Evolutionary conservation across 208 protist species (phyloP).

Genomic region (Blastocrithidia nonstop): DNA sequence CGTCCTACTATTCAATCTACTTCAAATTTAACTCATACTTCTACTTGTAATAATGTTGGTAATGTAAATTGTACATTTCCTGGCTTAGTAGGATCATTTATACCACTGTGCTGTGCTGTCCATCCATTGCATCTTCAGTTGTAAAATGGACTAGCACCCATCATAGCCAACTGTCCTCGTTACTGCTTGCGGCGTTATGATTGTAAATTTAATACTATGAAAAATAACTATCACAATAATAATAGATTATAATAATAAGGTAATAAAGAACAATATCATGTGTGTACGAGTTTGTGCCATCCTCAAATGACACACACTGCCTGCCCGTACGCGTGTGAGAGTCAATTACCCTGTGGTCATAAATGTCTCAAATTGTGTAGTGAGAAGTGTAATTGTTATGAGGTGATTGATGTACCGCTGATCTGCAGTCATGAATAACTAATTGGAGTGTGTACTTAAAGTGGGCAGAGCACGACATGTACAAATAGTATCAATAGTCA

Average conservation of each 20-base stretch:
- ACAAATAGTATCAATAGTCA: too few species aligned
- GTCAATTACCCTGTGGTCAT: conserved; percentile 52
- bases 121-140: conserved; percentile 65
- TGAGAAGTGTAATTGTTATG: conserved; percentile 62
- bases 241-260: too few species aligned
- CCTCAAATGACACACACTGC: too few species aligned
- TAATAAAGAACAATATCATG: too few species aligned
- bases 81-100: conserved; percentile 40
- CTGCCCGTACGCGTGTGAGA: conserved; percentile 50
- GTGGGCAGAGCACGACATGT: conserved; percentile 36
- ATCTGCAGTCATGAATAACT: conserved; percentile 50
- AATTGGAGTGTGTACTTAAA: conserved; percentile 46
- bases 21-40: not conserved
- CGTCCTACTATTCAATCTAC: conserved; percentile 20
- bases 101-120: conserved; percentile 61
- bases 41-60: conserved; percentile 2
- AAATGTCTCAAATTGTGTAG: conserved; percentile 42
- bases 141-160: conserved; percentile 26
- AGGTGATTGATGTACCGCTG: conserved; percentile 44
- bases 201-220: conserved; percentile 26
- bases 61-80: conserved; percentile 1
- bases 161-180: conserved; percentile 28
- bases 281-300: too few species aligned
- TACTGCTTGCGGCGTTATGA: conserved; percentile 39
- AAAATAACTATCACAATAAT: too few species aligned